phyloP scores from a whole-genome alignment of 2,329 filamentous ascomycete genomes.

The Tolypocladium inflatum region DNA sequence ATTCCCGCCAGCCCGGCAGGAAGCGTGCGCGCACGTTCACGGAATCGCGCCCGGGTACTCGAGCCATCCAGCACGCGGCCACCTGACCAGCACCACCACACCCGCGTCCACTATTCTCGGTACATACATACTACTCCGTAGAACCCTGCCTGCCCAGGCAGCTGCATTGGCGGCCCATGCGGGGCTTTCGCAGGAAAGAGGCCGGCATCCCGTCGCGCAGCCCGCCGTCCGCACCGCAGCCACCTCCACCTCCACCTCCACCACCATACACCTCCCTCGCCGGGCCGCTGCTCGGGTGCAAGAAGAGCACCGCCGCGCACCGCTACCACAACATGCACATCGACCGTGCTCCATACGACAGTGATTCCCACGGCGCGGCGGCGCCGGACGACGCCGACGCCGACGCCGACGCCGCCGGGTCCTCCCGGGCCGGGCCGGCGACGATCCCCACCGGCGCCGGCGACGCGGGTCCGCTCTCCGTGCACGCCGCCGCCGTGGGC shows the following conservation, averaged over 20 bases:
- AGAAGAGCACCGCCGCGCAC: not conserved
- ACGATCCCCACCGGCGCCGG: not conserved
- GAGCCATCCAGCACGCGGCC: not conserved
- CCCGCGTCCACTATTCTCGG: not conserved
- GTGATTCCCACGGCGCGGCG: no score
- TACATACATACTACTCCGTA: no score
- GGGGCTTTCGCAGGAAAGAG: not conserved
- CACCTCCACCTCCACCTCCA: not conserved
- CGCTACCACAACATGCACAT: not conserved
- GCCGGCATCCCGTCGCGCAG: not conserved
- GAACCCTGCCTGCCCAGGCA: not conserved
- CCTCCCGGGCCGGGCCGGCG: not conserved
- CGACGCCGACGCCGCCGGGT: not conserved
- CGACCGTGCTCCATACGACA: no score
- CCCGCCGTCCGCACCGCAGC: not conserved
- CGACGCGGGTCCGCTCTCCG: conserved; percentile 5
- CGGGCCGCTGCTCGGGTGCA: not conserved
- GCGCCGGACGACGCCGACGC: not conserved
- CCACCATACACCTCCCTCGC: not conserved
- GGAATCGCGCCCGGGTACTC: not conserved
- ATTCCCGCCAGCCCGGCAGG: not conserved
- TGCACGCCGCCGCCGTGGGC: conserved; percentile 5
- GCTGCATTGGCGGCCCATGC: not conserved
- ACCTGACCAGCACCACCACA: not conserved
- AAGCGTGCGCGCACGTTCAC: no score